Percentiles rank a stretch among this genome's conserved stretches.
Conservation (phyloP, 352 stramenopile genomes). For the Phytophthora multivora region DNA sequence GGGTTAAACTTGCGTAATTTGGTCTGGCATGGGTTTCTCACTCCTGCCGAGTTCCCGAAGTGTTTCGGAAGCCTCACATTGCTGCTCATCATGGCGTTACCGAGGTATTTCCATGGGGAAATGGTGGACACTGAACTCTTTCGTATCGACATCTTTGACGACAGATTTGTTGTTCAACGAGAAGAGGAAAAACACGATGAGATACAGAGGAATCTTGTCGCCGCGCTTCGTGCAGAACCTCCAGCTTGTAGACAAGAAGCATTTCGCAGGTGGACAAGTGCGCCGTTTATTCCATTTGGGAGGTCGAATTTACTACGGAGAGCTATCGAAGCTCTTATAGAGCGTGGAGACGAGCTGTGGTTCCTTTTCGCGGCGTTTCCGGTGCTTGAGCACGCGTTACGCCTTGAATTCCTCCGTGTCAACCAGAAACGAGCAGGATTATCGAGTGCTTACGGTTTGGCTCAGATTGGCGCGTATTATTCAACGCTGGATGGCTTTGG, state of each 20-base stretch:
- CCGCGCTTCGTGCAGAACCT: constrained; percentile 10
- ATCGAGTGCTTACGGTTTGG: constrained; percentile 43
- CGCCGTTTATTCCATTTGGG: constrained; percentile 48
- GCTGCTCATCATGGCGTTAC: constrained; percentile 50
- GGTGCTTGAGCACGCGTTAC: constrained; percentile 70
- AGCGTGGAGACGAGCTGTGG: constrained; percentile 48
- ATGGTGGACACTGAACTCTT: constrained; percentile 23
- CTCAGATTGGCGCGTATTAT: constrained; percentile 77
- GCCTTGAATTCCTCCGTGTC: constrained; percentile 54
- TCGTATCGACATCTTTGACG: constrained; percentile 23
- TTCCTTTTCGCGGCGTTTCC: constrained; percentile 66
- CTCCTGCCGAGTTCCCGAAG: constrained; percentile 55
- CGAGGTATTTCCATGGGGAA: constrained; percentile 23
- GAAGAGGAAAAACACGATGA: background rate
- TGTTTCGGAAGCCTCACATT: constrained; percentile 59
- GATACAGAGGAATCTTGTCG: constrained; percentile 6
- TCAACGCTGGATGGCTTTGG: constrained; percentile 82
- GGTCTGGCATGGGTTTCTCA: constrained; percentile 73
- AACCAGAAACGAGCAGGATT: constrained; percentile 42
- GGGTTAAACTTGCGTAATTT: constrained; percentile 72
- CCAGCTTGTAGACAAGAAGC: background rate
- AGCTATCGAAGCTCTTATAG: constrained; percentile 32
- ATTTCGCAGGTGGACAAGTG: constrained; percentile 13
- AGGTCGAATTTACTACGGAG: constrained; percentile 39
- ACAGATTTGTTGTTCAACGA: constrained; percentile 34